Base-by-base conservation (phyloP, 805 yeast genomes). In the Nakazawaea molendinolei region DNA sequence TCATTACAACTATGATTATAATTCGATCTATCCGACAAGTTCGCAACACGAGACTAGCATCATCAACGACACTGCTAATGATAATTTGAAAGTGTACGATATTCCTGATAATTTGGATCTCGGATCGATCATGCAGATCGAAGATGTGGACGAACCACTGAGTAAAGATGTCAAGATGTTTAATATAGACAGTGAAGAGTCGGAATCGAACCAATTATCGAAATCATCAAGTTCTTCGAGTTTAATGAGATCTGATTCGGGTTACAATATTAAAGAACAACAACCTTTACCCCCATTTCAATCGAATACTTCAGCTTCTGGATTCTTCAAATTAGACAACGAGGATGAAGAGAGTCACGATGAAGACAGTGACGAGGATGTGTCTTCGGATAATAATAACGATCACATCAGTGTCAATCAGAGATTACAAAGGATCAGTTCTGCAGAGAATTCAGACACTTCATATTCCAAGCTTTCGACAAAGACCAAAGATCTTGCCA, bases 11-110 rank as follows among this genome's bases (percentile, higher is more conserved):
- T 38, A 38, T 17, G 90, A 84, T 55, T 84, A 84, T 56, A 84
- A 84, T 52, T 69, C 86, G 0, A 92, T 83, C 16, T 83, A 79
- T 52, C 72, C 74, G 3, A 70, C 65, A 17, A 76, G 74, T 39
- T 56, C 35, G 14, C 38, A 32, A 65, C 6, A 63, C 56, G 44
- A 55, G 58, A n/a, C 26, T n/a, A n/a, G 15, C 12, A 27, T 37
- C 14, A 23, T 28, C 16, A 31, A 27, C 18, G 25, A 23, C 27
- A 26, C 30, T 16, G 9, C 25, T 40, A 65, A 61, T 31, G 37
- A 36, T 19, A 28, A 26, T 25, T 35, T 31, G 33, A 46, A 55
- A 34, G 56, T 58, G 28, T 53, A 42, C 39, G 66, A 61, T 50
- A 54, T 60, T 44, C 74, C 50, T 48, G 69, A 48, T 63, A 63